A percentile compares a stretch with the other conserved stretches of the same genome.
phyloP scores from a whole-genome alignment of 2,329 filamentous ascomycete species.

The Phyllosticta paracitricarpa region DNA sequence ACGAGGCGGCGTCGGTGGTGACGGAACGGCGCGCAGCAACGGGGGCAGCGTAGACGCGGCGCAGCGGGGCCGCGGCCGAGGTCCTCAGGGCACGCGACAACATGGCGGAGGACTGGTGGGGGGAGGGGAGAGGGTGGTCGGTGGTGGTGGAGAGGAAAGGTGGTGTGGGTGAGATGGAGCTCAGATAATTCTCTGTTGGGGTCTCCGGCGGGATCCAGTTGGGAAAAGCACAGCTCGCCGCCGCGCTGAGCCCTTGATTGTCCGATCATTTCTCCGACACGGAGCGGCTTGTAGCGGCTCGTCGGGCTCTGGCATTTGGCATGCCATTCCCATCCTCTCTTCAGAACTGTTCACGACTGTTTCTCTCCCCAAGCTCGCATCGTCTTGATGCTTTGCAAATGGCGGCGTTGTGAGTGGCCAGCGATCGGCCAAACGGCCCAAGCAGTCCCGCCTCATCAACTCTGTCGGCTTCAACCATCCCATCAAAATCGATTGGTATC shows the following conservation, averaged over 20 bases:
- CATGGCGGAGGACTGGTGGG: constrained; percentile 18
- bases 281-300: neutral
- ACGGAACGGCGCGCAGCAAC: constrained; percentile 53
- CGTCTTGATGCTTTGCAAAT: neutral
- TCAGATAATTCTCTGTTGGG: constrained; percentile 8
- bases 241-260: neutral
- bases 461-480: neutral
- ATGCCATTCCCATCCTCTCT: neutral
- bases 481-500: neutral
- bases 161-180: constrained; percentile 9
- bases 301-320: neutral
- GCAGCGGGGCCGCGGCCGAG: constrained; percentile 29
- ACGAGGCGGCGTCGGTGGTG: constrained; percentile 89
- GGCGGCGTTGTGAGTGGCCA: neutral
- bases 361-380: neutral
- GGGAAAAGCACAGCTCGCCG: constrained; percentile 1
- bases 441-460: neutral
- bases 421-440: neutral
- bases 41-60: constrained; percentile 25
- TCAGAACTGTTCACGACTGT: neutral
- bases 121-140: constrained; percentile 5
- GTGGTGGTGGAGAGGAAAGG: constrained; percentile 8
- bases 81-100: constrained; percentile 31
- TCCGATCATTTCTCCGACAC: neutral
- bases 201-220: constrained; percentile 8